Base-by-base conservation (phyloP, 2,329 filamentous ascomycete species). In the Ascochyta koolunga region DNA sequence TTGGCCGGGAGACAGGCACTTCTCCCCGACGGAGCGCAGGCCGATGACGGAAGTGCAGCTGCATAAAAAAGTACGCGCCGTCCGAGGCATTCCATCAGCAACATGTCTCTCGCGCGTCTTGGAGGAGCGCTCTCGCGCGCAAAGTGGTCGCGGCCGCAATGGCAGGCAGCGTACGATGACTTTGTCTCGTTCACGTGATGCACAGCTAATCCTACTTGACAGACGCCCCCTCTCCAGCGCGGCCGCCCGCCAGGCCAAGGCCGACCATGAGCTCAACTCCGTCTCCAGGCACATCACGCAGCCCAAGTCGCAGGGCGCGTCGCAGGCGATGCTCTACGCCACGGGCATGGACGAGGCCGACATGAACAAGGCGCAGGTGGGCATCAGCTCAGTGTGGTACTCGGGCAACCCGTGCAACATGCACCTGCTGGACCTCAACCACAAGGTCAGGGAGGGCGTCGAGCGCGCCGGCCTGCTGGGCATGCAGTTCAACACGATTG, bases 371-470 rank as follows among this genome's bases (percentile, higher is more conserved):
- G 89, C 95, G 22, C 96, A 99, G 81, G 89, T 99, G 66, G 95
- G 95, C 64, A 98, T 99, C 74, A 96, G 93, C 36, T 97, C 93
- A 5, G 93, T 98, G 57, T 99, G 95, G 95, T 97, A 93, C 79
- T 89, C 91, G 66, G 95, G 95, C 53, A 99, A 99, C 79, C 95
- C 95, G 22, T 99, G 95, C 83, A 99, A 99, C 80, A 99, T 97
- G 93, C 95, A 99, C 78, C 81, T 99, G 59, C 83, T 99, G 77
- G 90, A 96, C 70, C 85, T 99, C 57, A 96, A 90, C 72, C 83
- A 89, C 75, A 80, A 88, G 61, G 89, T 96, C 62, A 87, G 85
- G 65, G 84, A 89, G 71, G 86, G 87, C 58, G 88, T 90, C 27
- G 79, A 87, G 65, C 81, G 89, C 68, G 90, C 92, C 25, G 90